A percentile compares a stretch with the other conserved stretches of the same genome.
Evolutionary conservation across 2,329 filamentous ascomycete genomes (phyloP).

Genomic region (Trichoderma oligosporum): DNA sequence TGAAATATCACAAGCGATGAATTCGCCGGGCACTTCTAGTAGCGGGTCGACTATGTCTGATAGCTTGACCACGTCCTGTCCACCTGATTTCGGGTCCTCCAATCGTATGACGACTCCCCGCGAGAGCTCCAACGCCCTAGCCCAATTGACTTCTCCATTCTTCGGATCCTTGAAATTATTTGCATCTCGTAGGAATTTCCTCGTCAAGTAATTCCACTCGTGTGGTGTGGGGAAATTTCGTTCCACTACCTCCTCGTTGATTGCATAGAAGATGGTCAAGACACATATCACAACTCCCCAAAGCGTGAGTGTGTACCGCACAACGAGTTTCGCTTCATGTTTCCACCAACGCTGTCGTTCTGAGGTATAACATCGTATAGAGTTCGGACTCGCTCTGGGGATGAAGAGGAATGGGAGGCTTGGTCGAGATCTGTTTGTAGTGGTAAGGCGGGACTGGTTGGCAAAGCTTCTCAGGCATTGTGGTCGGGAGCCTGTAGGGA

Average conservation of each 20-base stretch:
- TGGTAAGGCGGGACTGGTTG: constrained; percentile 29
- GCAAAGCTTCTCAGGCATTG: constrained; percentile 29
- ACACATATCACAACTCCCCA: constrained; percentile 61
- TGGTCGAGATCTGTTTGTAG: constrained; percentile 33
- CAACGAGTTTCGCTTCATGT: constrained; percentile 64
- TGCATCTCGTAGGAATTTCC: constrained; percentile 64
- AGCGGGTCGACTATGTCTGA: constrained; percentile 57
- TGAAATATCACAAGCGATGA: constrained; percentile 64
- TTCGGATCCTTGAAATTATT: constrained; percentile 55
- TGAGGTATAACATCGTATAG: constrained; percentile 73
- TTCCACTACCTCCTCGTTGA: constrained; percentile 73
- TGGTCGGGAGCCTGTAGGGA: constrained; percentile 21
- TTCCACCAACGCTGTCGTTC: constrained; percentile 68
- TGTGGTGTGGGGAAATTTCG: constrained; percentile 72
- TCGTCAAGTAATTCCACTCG: constrained; percentile 72
- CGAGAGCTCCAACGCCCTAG: constrained; percentile 58
- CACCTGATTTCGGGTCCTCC: constrained; percentile 67
- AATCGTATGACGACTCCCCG: constrained; percentile 59
- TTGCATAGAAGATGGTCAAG: constrained; percentile 58
- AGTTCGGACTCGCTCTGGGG: constrained; percentile 47
- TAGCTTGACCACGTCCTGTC: constrained; percentile 58
- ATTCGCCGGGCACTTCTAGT: constrained; percentile 65
- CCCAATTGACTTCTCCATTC: constrained; percentile 61
- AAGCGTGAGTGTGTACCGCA: constrained; percentile 63
- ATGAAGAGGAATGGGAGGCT: constrained; percentile 48